phyloP scores from a whole-genome alignment of 768 basidiomycete species.

The Tylopilus subfusipes region DNA sequence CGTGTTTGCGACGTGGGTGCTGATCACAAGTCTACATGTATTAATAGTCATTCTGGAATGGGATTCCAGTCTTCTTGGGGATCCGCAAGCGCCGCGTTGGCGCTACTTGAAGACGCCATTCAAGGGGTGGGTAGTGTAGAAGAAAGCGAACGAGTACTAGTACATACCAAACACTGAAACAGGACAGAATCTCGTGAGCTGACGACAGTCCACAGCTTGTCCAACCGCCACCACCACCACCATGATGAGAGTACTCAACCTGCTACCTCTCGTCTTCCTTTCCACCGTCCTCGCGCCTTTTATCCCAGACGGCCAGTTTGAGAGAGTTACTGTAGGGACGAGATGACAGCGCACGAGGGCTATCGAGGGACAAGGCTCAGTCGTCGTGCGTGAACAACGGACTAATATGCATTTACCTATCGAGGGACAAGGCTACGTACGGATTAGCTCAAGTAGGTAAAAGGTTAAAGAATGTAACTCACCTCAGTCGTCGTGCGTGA shows the following conservation, averaged over 20 bases:
- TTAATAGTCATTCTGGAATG: slow-evolving; percentile 61
- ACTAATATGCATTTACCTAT: too few species aligned
- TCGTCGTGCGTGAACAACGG: too few species aligned
- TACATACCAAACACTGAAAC: background rate
- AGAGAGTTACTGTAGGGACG: too few species aligned
- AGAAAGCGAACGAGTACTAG: background rate
- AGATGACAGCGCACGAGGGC: too few species aligned
- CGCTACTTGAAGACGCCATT: slow-evolving; percentile 44
- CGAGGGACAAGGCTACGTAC: too few species aligned
- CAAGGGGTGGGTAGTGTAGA: background rate
- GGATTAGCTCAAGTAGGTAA: too few species aligned
- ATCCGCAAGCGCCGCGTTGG: slow-evolving; percentile 48
- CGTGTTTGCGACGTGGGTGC: background rate
- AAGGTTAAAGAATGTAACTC: too few species aligned
- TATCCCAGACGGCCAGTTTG: slow-evolving; percentile 42
- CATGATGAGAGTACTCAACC: slow-evolving; percentile 37
- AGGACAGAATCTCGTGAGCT: background rate
- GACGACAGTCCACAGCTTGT: background rate
- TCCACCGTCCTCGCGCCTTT: slow-evolving; percentile 37
- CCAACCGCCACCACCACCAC: background rate
- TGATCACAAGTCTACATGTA: background rate
- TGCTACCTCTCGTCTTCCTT: slow-evolving; percentile 35
- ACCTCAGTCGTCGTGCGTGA: too few species aligned
- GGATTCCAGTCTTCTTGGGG: slow-evolving; percentile 69
- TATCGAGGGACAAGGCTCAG: too few species aligned